phyloP scores from a whole-genome alignment of 495 filamentous ascomycete species.

The Melanomma pulvis-pyrius region DNA sequence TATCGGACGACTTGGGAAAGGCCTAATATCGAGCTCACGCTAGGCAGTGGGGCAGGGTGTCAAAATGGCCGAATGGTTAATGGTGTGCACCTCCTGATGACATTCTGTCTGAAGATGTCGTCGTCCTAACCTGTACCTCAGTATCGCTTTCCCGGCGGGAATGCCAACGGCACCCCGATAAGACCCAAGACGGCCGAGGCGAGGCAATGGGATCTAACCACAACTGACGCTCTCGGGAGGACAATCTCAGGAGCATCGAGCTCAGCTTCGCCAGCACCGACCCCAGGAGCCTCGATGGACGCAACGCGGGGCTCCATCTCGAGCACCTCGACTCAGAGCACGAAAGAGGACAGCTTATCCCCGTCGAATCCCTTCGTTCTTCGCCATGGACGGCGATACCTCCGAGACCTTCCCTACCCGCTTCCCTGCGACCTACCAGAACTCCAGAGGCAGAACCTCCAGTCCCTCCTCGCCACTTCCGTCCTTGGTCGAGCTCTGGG shows the following conservation, averaged over 20 bases:
- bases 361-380: slow-evolving; percentile 62
- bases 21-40: slow-evolving; percentile 36
- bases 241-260: slow-evolving; percentile 36
- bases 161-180: slow-evolving; percentile 30
- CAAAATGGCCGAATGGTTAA: slow-evolving; percentile 39
- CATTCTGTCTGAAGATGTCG: slow-evolving; percentile 16
- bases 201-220: slow-evolving; percentile 38
- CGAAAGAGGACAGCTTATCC: slow-evolving; percentile 25
- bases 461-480: slow-evolving; percentile 77
- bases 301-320: slow-evolving; percentile 37
- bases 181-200: slow-evolving; percentile 33
- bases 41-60: slow-evolving; percentile 38
- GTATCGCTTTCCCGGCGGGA: slow-evolving; percentile 35
- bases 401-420: slow-evolving; percentile 80
- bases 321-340: slow-evolving; percentile 38
- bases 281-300: slow-evolving; percentile 28
- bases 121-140: slow-evolving; percentile 30
- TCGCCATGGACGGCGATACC: slow-evolving; percentile 77
- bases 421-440: slow-evolving; percentile 87
- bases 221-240: slow-evolving; percentile 38
- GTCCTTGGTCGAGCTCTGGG: slow-evolving; percentile 81
- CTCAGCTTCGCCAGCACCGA: slow-evolving; percentile 15
- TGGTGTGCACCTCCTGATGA: slow-evolving; percentile 28
- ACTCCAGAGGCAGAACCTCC: slow-evolving; percentile 82
- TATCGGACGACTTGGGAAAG: slow-evolving; percentile 38